These are phyloP conservation scores for Butyriboletus loyo DNA, from an alignment of 768 basidiomycete genomes.

Conservation along the genomic window DNA sequence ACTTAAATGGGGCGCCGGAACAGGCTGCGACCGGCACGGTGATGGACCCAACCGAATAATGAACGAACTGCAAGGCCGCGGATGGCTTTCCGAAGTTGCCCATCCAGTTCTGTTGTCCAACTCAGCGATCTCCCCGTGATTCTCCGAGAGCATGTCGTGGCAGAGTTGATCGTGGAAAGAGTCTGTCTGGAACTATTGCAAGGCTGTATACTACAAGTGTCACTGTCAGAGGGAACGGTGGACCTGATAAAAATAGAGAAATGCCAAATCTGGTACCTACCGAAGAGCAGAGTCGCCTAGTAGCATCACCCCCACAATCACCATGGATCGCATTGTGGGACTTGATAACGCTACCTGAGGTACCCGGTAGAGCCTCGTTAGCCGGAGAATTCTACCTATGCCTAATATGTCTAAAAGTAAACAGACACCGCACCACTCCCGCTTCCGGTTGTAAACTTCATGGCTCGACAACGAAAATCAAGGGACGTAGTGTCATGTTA, in stretches of 20 bases:
- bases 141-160: not conserved
- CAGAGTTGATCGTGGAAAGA: not conserved
- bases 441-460: not conserved
- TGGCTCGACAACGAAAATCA: not conserved
- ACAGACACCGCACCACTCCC: not conserved
- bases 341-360: not conserved
- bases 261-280: not conserved
- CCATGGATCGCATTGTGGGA: not conserved
- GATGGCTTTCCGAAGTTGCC: not conserved
- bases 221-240: not conserved
- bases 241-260: not conserved
- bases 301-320: not conserved
- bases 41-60: not conserved
- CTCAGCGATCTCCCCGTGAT: not conserved
- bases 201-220: too few relatives aligned
- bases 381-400: not conserved
- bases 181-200: not conserved
- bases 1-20: not conserved
- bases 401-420: not conserved
- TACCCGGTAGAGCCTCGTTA: slow-evolving; percentile 1
- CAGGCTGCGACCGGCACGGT: not conserved
- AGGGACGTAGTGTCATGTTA: too few relatives aligned
- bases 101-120: not conserved
- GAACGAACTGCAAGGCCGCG: too few relatives aligned
- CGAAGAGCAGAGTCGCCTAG: not conserved